Base-by-base conservation (phyloP, 768 basidiomycete species). In the Naganishia vaughanmartiniae region DNA sequence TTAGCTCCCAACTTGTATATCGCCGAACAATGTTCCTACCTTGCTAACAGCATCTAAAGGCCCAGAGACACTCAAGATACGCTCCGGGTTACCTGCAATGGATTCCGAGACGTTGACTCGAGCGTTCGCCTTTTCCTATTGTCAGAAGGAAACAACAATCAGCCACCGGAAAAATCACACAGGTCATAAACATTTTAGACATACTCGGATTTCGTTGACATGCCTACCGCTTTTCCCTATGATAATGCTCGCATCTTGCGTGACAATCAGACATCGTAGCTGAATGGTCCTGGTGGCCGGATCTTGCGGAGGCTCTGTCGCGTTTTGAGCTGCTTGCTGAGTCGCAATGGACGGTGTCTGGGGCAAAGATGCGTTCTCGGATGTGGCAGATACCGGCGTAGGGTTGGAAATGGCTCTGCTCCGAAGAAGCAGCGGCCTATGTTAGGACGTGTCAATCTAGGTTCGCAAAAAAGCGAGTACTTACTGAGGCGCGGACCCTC, bases 161-260 rank as follows among this genome's bases (percentile, higher is more conserved):
- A 72, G 46, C 39, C 11, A 45, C 3, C 10, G 10, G 5, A 33
- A 28, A 24, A 30, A 28, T 19, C 10, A 5, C 4, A 30, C n/a
- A 34, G 4, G n/a, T 28, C 28, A 24, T 31, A 5, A 4, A 11
- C 26, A 55, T 6, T 24, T 9, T n/a, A 17, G 39, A 73, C 80
- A 65, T 82, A 98, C 96, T 72, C 96, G 86, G 73, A 99, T 98
- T 82, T 99, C 96, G 77, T 96, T 97, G 75, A 99, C 94, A 83
- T 98, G 96, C 54, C 90, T 87, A 73, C 95, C 95, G 42, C 85
- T 90, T 83, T 93, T 92, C 45, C 96, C 96, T 74, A 99, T 99
- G 84, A 98, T 98, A 83, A 99, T 95, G 67, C 92, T 94, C 15
- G 96, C 96, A 83, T 99, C 96, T 83, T 97, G 94, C 12, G 96